Evolutionary conservation across 2,329 filamentous ascomycete species (phyloP).

Genomic region (Fusarium agapanthi): DNA sequence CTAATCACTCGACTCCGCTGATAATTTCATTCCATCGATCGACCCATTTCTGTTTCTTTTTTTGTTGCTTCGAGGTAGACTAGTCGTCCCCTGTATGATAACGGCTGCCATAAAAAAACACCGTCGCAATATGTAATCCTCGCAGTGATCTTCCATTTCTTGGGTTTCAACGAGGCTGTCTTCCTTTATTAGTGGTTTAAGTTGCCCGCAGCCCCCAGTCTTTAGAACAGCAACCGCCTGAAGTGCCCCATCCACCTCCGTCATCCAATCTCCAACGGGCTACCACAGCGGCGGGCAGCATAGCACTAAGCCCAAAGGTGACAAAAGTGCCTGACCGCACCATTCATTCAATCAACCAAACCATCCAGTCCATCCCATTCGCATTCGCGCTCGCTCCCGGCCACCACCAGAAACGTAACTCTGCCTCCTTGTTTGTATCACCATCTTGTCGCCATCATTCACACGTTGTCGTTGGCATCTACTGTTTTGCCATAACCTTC

Average conservation of each 20-base stretch:
- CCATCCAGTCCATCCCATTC: neutral
- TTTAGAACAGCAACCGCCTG: neutral
- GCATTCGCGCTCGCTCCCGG: constrained; percentile 23
- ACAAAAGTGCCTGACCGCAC: constrained; percentile 41
- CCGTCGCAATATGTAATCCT: neutral
- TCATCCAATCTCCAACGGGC: constrained; percentile 37
- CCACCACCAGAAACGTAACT: constrained; percentile 12
- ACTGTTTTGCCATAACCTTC: constrained; percentile 3
- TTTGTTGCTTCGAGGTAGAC: neutral
- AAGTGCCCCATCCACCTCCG: constrained; percentile 23
- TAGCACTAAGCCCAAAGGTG: constrained; percentile 12
- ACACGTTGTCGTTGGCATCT: constrained; percentile 3
- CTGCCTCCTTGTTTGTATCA: constrained; percentile 30
- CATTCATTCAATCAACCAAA: constrained; percentile 2
- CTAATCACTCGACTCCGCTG: constrained; percentile 16
- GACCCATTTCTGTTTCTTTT: constrained; percentile 1
- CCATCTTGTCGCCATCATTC: constrained; percentile 21
- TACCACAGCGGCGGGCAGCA: neutral
- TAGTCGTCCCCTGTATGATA: neutral
- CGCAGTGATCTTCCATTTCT: neutral
- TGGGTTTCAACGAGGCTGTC: constrained; percentile 21
- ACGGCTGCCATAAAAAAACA: neutral
- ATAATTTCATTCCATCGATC: constrained; percentile 26
- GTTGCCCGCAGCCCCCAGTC: neutral
- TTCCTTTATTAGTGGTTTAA: neutral